These are phyloP conservation scores for Ascochyta rabiei DNA, from an alignment of 2,329 filamentous ascomycete genomes.

Conservation along the genomic window DNA sequence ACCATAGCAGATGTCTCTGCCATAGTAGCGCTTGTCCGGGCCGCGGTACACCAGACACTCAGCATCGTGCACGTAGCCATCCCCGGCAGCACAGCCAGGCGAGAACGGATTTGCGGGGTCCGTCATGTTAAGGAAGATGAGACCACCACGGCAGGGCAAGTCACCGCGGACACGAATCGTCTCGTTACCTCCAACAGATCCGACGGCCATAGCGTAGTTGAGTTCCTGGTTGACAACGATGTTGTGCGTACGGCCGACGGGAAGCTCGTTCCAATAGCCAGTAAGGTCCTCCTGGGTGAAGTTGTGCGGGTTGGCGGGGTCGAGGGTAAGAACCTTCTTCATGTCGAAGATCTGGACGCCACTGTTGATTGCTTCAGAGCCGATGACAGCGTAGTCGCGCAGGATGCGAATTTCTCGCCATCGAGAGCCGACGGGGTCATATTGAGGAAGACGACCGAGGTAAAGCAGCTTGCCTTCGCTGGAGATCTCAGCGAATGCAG, in stretches of 20 bases:
- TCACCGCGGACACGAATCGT: slow-evolving; percentile 33
- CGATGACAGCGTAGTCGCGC: slow-evolving; percentile 48
- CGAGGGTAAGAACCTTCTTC: slow-evolving; percentile 49
- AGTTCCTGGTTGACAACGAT: slow-evolving; percentile 40
- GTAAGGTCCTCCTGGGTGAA: slow-evolving; percentile 36
- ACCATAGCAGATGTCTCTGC: slow-evolving; percentile 60
- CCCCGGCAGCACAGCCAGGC: slow-evolving; percentile 58
- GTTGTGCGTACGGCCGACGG: slow-evolving; percentile 42
- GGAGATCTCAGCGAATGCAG: slow-evolving; percentile 47
- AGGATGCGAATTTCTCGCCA: slow-evolving; percentile 58
- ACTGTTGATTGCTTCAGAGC: slow-evolving; percentile 49
- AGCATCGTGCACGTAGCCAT: slow-evolving; percentile 66
- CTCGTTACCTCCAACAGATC: slow-evolving; percentile 33
- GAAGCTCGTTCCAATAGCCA: slow-evolving; percentile 33
- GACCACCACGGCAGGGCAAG: slow-evolving; percentile 54
- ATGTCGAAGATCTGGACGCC: slow-evolving; percentile 67
- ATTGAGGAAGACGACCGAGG: slow-evolving; percentile 58
- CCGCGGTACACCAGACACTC: slow-evolving; percentile 63
- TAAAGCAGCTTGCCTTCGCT: slow-evolving; percentile 56
- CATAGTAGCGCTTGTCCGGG: slow-evolving; percentile 55
- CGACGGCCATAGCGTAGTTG: slow-evolving; percentile 38
- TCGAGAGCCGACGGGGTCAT: slow-evolving; percentile 49
- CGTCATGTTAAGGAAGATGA: slow-evolving; percentile 63
- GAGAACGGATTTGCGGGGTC: slow-evolving; percentile 58
- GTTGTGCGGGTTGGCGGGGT: slow-evolving; percentile 30